Base-by-base conservation (phyloP, 768 basidiomycete genomes). In the Pulveroboletus ravenelii region DNA sequence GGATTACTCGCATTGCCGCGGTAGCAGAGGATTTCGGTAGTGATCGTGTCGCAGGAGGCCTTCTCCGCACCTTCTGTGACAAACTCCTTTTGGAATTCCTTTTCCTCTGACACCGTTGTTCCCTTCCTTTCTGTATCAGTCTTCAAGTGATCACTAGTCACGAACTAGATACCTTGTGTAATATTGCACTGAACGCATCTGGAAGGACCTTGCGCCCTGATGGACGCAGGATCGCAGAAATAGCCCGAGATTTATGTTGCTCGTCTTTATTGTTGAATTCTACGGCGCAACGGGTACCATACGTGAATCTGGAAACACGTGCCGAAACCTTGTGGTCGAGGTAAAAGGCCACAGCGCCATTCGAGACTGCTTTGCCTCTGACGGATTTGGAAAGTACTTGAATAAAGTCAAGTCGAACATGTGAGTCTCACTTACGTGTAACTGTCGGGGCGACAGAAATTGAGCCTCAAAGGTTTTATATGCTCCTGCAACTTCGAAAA, bases 261-360 rank as follows among this genome's bases (percentile, higher is more conserved):
- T 63, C 54, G 40, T 69, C 53, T 12, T 56, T 39, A 52, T 56
- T 66, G 43, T 70, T 56, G 39, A 68, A 69, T 44, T 59, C 62
- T 10, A 64, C 46, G 5, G 62, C 61, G n/a, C 67, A 67, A 15
- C 64, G 56, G 30, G 57, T 66, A 2, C 75, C 75, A 31, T 77
- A 77, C 31, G 72, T 63, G 39, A 61, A 65, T 48, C 69, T 76
- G 8, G 73, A 59, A 5, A 74, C 64, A 10, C 77, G 67, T 15
- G 66, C 66, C 1, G 60, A 63, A 17, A 76, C 77, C 23, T 62
- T 66, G 47, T 73, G 73, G 51, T 78, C 25, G 25, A 27, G 25
- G 25, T 27, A 6, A 27, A 27, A 27, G 25, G 25, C 25, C 25
- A 27, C 6, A 27, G 25, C 25, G 6, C 25, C 25, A 27, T 27